A percentile compares a stretch with the other conserved stretches of the same genome.
These are phyloP conservation scores for Aulographum hederae DNA, from an alignment of 2,329 filamentous ascomycete genomes.

Conservation along the genomic window DNA sequence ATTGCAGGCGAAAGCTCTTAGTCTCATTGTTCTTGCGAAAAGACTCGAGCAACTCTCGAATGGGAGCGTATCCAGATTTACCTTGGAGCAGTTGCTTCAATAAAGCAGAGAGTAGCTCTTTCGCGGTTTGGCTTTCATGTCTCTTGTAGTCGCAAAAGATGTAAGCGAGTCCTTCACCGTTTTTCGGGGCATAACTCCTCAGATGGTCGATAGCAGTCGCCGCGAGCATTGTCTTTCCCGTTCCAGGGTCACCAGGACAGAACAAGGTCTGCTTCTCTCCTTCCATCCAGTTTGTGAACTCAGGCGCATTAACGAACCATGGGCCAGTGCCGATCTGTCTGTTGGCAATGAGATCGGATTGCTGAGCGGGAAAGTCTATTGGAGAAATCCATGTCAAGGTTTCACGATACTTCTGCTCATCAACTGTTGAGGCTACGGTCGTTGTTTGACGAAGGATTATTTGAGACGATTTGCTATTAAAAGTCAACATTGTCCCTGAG, in stretches of 20 bases:
- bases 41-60: slow-evolving; percentile 10
- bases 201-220: slow-evolving; percentile 10
- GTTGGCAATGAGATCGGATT: slow-evolving; percentile 4
- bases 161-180: slow-evolving; percentile 12
- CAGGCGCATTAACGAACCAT: slow-evolving; percentile 10
- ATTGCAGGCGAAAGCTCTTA: slow-evolving; percentile 1
- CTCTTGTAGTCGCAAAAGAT: slow-evolving; percentile 16
- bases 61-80: slow-evolving; percentile 7
- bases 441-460: neutral
- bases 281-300: slow-evolving; percentile 6
- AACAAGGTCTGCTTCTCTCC: slow-evolving; percentile 7
- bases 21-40: slow-evolving; percentile 10
- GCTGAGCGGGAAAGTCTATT: slow-evolving; percentile 2
- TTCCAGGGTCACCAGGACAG: slow-evolving; percentile 11
- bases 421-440: neutral
- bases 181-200: slow-evolving; percentile 2
- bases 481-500: slow-evolving; percentile 7
- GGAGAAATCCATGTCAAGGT: slow-evolving; percentile 3
- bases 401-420: neutral
- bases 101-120: slow-evolving; percentile 12
- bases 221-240: slow-evolving; percentile 13
- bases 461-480: neutral
- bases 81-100: slow-evolving; percentile 15
- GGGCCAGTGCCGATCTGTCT: slow-evolving; percentile 5
- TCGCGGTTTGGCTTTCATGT: slow-evolving; percentile 10